Conservation (phyloP, 2,329 filamentous ascomycete species). For the Monosporascus sp. region DNA sequence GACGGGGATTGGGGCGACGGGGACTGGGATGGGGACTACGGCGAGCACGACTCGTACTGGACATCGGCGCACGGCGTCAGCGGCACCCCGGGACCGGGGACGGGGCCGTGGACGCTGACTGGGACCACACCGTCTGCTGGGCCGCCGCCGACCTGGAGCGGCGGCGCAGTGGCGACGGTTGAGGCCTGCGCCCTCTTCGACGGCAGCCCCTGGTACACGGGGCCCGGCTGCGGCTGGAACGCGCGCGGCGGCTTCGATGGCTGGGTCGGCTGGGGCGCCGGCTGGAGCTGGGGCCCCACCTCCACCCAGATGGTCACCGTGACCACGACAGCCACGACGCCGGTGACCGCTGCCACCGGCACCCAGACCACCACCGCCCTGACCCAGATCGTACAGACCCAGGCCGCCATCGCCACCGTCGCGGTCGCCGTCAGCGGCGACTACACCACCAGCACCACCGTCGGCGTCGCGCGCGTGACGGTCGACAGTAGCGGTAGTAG, state of each 20-base stretch:
- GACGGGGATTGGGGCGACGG: constrained; percentile 10
- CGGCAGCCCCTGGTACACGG: constrained; percentile 35
- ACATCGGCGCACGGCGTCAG: constrained; percentile 17
- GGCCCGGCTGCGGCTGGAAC: constrained; percentile 32
- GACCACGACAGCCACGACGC: constrained; percentile 18
- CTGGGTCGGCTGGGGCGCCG: constrained; percentile 35
- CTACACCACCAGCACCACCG: constrained; percentile 23
- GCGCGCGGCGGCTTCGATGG: constrained; percentile 30
- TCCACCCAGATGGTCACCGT: constrained; percentile 30
- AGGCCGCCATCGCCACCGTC: constrained; percentile 22
- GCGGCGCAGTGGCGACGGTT: constrained; percentile 32
- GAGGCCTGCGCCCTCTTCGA: constrained; percentile 35
- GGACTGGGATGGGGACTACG: constrained; percentile 7
- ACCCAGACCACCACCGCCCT: constrained; percentile 10
- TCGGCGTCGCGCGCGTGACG: constrained; percentile 11
- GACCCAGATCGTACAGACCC: constrained; percentile 7
- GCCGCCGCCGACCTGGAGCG: constrained; percentile 29
- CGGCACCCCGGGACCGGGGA: no score
- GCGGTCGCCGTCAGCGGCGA: constrained; percentile 28
- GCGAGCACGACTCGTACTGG: constrained; percentile 26
- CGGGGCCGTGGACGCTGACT: constrained; percentile 28
- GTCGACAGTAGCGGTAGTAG: constrained; percentile 7
- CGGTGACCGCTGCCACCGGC: constrained; percentile 16
- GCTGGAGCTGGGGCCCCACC: constrained; percentile 34
- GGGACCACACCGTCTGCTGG: no score